Conservation (phyloP, 306 rosid species). For the Rosa chinensis region DNA sequence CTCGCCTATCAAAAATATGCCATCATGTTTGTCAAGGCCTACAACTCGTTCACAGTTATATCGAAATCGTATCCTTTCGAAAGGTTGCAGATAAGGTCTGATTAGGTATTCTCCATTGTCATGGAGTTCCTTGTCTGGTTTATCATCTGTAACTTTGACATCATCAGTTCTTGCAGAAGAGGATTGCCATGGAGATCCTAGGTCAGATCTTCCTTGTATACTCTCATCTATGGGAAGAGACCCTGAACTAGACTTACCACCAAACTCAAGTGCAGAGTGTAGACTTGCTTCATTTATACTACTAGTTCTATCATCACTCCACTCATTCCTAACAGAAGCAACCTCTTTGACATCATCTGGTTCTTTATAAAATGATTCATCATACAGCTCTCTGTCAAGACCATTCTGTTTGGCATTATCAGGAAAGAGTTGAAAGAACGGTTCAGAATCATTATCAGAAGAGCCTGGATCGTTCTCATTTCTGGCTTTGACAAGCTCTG, state of each 20-base stretch:
- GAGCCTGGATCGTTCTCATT: constrained; percentile 48
- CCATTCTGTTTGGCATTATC: constrained; percentile 56
- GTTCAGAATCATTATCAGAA: constrained; percentile 57
- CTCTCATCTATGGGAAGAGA: constrained; percentile 80
- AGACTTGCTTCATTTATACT: constrained; percentile 90
- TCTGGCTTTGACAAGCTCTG: constrained; percentile 49
- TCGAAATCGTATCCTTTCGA: constrained; percentile 78
- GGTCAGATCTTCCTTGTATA: constrained; percentile 69
- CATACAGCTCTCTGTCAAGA: constrained; percentile 56
- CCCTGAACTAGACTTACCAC: constrained; percentile 75
- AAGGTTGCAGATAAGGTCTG: constrained; percentile 91
- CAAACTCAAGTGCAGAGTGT: constrained; percentile 93
- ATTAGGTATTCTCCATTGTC: constrained; percentile 94
- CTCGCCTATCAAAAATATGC: constrained; percentile 94
- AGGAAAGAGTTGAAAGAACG: constrained; percentile 58
- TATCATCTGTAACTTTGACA: constrained; percentile 60
- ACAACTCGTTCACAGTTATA: constrained; percentile 97
- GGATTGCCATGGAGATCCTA: constrained; percentile 77
- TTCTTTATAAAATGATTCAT: constrained; percentile 54
- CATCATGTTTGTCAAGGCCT: constrained; percentile 99
- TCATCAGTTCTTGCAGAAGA: constrained; percentile 70
- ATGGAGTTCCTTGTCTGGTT: constrained; percentile 68
- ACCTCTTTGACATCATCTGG: constrained; percentile 56
- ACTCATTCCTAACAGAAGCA: constrained; percentile 58
- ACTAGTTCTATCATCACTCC: constrained; percentile 92